Percentiles rank a stretch among this genome's conserved stretches.
Evolutionary conservation across 768 basidiomycete species (phyloP).

Genomic region (Clitopilus passeckerianus): DNA sequence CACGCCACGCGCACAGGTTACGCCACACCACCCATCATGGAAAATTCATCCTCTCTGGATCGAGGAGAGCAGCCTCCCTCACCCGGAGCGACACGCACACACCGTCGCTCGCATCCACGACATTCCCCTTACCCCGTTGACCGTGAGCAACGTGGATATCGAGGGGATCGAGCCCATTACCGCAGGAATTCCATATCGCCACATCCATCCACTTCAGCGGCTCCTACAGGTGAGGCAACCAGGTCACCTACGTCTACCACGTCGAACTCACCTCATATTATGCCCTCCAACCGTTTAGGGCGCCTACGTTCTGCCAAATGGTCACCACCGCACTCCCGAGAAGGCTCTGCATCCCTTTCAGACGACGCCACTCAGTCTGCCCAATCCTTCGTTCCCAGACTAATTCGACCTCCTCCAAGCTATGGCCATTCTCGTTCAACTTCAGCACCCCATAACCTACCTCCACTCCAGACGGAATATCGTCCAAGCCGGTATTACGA

Average conservation of each 20-base stretch:
- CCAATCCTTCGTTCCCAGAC: not conserved
- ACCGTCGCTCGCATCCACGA: not conserved
- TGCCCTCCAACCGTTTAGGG: not conserved
- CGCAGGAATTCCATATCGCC: not conserved
- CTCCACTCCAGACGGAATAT: not conserved
- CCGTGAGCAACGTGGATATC: not conserved
- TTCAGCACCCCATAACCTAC: not conserved
- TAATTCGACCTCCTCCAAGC: not conserved
- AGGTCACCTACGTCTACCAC: not conserved
- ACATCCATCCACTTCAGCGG: not conserved
- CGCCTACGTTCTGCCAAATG: not conserved
- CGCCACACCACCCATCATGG: not conserved
- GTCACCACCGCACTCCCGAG: not conserved
- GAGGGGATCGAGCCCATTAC: not conserved
- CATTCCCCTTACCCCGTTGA: not conserved
- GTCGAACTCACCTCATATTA: not conserved
- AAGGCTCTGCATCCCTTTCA: not conserved
- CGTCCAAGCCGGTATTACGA: not conserved
- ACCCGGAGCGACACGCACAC: not conserved
- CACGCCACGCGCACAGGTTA: conserved; percentile 1
- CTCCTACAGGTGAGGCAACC: not conserved
- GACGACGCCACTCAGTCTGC: not conserved
- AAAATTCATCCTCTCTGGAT: not conserved
- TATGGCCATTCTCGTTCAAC: not conserved
- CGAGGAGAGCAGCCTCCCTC: not conserved